Percentiles rank a stretch among this genome's conserved stretches.
Evolutionary conservation across 768 basidiomycete genomes (phyloP).

Genomic region (Boletales sp.): DNA sequence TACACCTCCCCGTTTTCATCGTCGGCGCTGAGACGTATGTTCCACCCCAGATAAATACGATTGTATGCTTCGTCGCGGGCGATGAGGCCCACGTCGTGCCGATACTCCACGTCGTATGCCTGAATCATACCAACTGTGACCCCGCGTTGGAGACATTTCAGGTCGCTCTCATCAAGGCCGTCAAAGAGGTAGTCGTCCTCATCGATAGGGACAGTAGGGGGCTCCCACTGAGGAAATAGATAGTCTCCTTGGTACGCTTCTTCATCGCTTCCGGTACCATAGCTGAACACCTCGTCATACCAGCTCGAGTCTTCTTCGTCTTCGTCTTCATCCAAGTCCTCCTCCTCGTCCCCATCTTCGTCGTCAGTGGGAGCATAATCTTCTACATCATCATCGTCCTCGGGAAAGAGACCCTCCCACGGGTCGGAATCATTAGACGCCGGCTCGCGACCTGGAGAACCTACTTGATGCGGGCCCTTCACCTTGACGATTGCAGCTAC

Average conservation of each 20-base stretch:
- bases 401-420: constrained; percentile 67
- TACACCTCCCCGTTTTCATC: constrained; percentile 40
- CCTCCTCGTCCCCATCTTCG: constrained; percentile 19
- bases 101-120: constrained; percentile 52
- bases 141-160: constrained; percentile 54
- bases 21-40: constrained; percentile 45
- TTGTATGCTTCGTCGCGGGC: constrained; percentile 41
- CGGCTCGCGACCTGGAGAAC: constrained; percentile 21
- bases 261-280: constrained; percentile 33
- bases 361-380: constrained; percentile 26
- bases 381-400: constrained; percentile 42
- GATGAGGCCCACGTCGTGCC: constrained; percentile 50
- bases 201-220: constrained; percentile 41
- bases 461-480: constrained; percentile 27
- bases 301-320: constrained; percentile 27
- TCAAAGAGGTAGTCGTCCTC: constrained; percentile 35
- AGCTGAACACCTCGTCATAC: constrained; percentile 34
- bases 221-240: constrained; percentile 54
- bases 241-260: constrained; percentile 40
- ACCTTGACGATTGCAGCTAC: constrained; percentile 45
- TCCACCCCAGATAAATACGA: constrained; percentile 66
- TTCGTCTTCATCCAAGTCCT: constrained; percentile 27
- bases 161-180: constrained; percentile 31
- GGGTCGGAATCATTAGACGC: constrained; percentile 50
- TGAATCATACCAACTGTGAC: constrained; percentile 57